Conservation (phyloP, 2,329 filamentous ascomycete species). For the Cadophora sp. region DNA sequence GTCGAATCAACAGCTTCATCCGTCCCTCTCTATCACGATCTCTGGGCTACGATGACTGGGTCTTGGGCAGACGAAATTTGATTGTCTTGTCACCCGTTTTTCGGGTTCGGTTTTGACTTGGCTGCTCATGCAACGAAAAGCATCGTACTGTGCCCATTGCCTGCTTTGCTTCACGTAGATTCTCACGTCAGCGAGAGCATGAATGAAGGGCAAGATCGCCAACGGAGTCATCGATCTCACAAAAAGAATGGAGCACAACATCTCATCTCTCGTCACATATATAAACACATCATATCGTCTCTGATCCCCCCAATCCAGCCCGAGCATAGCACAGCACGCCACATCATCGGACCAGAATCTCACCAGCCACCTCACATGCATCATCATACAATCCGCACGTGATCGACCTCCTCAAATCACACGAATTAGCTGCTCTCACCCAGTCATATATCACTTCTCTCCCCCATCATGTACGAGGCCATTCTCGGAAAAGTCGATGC, state of each 20-base stretch:
- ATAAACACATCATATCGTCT: background rate
- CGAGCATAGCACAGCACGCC: too few relatives aligned
- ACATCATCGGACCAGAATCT: background rate
- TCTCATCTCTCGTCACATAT: conserved; percentile 7
- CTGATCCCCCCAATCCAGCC: background rate
- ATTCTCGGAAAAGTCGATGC: conserved; percentile 25
- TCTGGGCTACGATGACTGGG: conserved; percentile 44
- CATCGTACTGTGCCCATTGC: background rate
- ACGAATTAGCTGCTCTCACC: background rate
- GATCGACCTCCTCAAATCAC: conserved; percentile 9
- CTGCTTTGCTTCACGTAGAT: background rate
- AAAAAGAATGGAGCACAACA: too few relatives aligned
- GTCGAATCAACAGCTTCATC: background rate
- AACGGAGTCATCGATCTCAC: background rate
- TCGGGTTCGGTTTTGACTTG: background rate
- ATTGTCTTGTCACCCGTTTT: conserved; percentile 4
- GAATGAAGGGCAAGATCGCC: background rate
- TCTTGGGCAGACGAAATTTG: conserved; percentile 36
- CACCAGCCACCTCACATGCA: conserved; percentile 13
- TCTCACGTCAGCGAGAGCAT: conserved; percentile 19
- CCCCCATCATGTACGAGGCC: conserved; percentile 25
- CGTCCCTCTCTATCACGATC: conserved; percentile 34
- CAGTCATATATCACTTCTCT: background rate
- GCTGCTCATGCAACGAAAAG: background rate
- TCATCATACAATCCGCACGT: conserved; percentile 16